These are phyloP conservation scores for Fusarium sp. DNA, from an alignment of 2,329 filamentous ascomycete genomes.

Conservation along the genomic window DNA sequence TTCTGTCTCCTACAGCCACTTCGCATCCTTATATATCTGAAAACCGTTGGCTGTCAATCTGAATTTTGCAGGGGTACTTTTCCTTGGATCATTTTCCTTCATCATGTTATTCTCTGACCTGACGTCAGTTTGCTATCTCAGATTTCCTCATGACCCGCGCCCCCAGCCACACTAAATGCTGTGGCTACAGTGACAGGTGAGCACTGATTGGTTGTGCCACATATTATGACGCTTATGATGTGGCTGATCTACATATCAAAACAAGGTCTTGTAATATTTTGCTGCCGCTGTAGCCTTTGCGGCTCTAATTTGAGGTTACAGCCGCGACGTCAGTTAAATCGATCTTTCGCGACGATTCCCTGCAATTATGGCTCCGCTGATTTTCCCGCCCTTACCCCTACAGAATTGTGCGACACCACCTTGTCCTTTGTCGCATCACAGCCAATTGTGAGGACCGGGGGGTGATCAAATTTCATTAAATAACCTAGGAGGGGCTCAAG, in stretches of 20 bases:
- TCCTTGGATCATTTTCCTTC: conserved; percentile 14
- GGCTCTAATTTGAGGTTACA: conserved; percentile 32
- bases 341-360: conserved; percentile 23
- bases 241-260: conserved; percentile 27
- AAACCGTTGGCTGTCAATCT: neutral
- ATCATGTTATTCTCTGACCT: conserved; percentile 22
- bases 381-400: conserved; percentile 12
- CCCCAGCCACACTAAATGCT: conserved; percentile 30
- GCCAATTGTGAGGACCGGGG: neutral
- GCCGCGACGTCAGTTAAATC: conserved; percentile 31
- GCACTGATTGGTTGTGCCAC: conserved; percentile 14
- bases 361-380: conserved; percentile 26
- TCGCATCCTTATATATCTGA: conserved; percentile 34
- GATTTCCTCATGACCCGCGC: conserved; percentile 35
- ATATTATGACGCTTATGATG: conserved; percentile 25
- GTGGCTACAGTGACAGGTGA: conserved; percentile 20
- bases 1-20: neutral
- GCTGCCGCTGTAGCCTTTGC: conserved; percentile 30
- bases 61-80: conserved; percentile 13
- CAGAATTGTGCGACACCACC: conserved; percentile 10
- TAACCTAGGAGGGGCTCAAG: neutral
- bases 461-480: conserved; percentile 14
- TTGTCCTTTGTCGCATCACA: conserved; percentile 5
- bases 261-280: conserved; percentile 29
- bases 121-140: conserved; percentile 37